A percentile compares a stretch with the other conserved stretches of the same genome.
Conservation (phyloP, 2,329 filamentous ascomycete genomes). For the Emergomyces pasteurianus region DNA sequence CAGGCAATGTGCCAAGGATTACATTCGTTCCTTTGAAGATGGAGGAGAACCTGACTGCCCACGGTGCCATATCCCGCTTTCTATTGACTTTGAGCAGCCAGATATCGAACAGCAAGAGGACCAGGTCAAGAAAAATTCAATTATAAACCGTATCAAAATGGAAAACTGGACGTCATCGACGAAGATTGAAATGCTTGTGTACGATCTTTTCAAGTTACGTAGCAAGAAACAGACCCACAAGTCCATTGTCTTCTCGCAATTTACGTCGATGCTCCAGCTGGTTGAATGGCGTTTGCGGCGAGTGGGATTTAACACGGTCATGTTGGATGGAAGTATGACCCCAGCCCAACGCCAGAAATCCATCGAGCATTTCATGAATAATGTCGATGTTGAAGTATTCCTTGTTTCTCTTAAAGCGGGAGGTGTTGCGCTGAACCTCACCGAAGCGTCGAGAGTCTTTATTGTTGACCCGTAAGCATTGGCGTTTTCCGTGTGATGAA, state of each 20-base stretch:
- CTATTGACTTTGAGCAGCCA: conserved; percentile 87
- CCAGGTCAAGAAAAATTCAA: conserved; percentile 83
- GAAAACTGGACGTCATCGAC: conserved; percentile 97
- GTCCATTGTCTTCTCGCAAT: conserved; percentile 94
- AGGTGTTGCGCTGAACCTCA: conserved; percentile 88
- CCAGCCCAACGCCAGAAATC: conserved; percentile 84
- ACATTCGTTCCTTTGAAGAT: conserved; percentile 62
- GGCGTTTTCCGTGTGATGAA: neutral
- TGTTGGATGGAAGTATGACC: conserved; percentile 96
- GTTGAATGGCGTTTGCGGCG: conserved; percentile 94
- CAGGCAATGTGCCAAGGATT: conserved; percentile 65
- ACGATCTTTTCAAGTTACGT: conserved; percentile 82
- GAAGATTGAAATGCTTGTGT: conserved; percentile 93
- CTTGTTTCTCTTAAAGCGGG: conserved; percentile 92
- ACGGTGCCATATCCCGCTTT: conserved; percentile 76
- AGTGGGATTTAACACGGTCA: conserved; percentile 95
- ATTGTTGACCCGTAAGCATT: conserved; percentile 81
- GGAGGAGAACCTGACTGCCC: conserved; percentile 56
- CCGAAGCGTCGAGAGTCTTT: conserved; percentile 87
- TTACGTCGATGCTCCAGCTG: conserved; percentile 92
- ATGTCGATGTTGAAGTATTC: conserved; percentile 88
- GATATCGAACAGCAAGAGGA: conserved; percentile 87
- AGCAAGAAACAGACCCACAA: conserved; percentile 91
- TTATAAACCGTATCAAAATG: conserved; percentile 98
- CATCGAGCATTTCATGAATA: conserved; percentile 94